Evolutionary conservation across 306 rosid species (phyloP), one percentile per base, ranked within the genome.

Genomic region (Inga oerstediana): DNA sequence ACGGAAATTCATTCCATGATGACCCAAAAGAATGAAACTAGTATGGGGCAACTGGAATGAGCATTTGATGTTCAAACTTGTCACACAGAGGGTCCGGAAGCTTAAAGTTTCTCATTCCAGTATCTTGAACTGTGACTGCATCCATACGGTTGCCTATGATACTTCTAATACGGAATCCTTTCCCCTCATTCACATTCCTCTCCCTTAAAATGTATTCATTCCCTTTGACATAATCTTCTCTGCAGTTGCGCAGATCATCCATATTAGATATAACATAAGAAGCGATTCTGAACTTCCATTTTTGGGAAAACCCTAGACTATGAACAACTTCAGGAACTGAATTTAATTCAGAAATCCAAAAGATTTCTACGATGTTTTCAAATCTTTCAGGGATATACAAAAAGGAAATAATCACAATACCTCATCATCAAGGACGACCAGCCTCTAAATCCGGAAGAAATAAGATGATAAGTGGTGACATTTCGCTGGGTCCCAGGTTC

Each of bases 341-440:
- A 39, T 39, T 39, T 6, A 39, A 39, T 39, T 39, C 6, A 39
- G 43, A 54, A 54, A 32, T 32, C 34, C 34, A 32, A 32, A 1
- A 32, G 34, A 32, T 32, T 32, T 32, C 34, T 32, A 32, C 34
- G 24, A 49, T 62, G n/a, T n/a, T 17, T 51, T 83, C 70, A 77
- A 51, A 85, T 66, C 13, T 56, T 66, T 56, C 35, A 39, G 41
- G 67, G 24, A 22, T 39, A 39, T 46, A 65, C 20, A 37, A 41
- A 83, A 52, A 73, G 79, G 83, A 74, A 67, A 66, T 58, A 44
- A 48, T 46, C 81, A 80, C 20, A 71, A 35, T 90, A 94, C 98
- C 98, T 89, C 98, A 94, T 89, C 54, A 91, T 75, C 92, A 94
- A 84, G 69, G 88, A 84, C 27, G 89, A 88, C 97, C 97, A 87